Evolutionary conservation across 179 eudicot genomes (phyloP), one percentile per base, ranked within the genome.

Genomic region (Drosera spatulata): DNA sequence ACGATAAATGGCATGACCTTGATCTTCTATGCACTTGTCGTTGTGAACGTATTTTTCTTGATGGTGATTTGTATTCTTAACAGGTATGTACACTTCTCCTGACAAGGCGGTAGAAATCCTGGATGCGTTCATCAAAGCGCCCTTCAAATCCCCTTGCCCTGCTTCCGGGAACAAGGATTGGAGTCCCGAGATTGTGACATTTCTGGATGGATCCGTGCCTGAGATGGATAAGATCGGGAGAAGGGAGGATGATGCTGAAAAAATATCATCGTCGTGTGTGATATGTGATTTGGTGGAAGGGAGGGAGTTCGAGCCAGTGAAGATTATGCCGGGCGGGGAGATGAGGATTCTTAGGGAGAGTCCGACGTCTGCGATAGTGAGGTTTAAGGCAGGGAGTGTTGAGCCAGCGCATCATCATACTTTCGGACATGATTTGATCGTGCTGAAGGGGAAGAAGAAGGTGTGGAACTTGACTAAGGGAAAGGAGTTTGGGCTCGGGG

Each of bases 371-470:
- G 94, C 96, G 1, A 68, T 91, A 0, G 87, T 91, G 5, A 57
- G 73, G 70, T 91, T 91, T 40, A 73, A 80, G 66, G 86, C 81
- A 0, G 97, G 97, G 56, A 83, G 94, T 37, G 76, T 91, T 0
- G 97, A 91, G 75, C 96, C 96, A 39, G 97, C 90, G 33, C 97
- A 91, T 50, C 96, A 91, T 60, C 96, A 91, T 52, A 80, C 70
- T 0, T 85, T 81, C 10, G 94, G 97, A 58, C 97, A 91, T 38
- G 97, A 91, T 66, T 42, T 91, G 80, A 73, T 85, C 60, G 94
- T 91, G 77, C 66, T 73, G 57, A 80, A 79, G 40, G 97, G 97
- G 68, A 87, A 76, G 33, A 91, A 91, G 70, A 80, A 66, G n/a
- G 96, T 91, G 61, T 91, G 97, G 97, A 91, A 91, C 64, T 61